Conservation (phyloP, 2,329 filamentous ascomycete species). For the Dendryphion nanum region DNA sequence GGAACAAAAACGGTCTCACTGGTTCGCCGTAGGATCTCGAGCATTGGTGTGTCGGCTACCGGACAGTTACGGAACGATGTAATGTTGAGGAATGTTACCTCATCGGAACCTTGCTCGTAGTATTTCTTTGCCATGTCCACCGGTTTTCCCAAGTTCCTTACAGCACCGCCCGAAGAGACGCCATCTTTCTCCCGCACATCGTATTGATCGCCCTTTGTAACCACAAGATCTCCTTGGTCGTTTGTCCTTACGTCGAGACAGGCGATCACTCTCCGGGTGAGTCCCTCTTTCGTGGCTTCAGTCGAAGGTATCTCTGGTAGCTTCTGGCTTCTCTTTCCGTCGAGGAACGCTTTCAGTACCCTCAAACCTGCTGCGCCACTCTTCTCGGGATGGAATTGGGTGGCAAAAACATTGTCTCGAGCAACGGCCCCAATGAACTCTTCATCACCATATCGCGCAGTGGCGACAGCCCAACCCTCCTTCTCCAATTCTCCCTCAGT, state of each 20-base stretch:
- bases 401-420: constrained; percentile 80
- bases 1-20: constrained; percentile 94
- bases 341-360: constrained; percentile 80
- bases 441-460: constrained; percentile 81
- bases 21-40: constrained; percentile 83
- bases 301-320: constrained; percentile 44
- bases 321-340: constrained; percentile 61
- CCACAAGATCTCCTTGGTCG: constrained; percentile 89
- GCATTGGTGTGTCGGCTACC: constrained; percentile 88
- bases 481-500: constrained; percentile 69
- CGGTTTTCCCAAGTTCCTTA: constrained; percentile 94
- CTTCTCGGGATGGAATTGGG: constrained; percentile 98
- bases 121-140: constrained; percentile 92
- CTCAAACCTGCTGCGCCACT: constrained; percentile 85
- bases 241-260: constrained; percentile 95
- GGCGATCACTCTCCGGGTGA: constrained; percentile 92
- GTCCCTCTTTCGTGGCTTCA: constrained; percentile 56
- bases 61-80: constrained; percentile 97
- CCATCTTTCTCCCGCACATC: constrained; percentile 87
- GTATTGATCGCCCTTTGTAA: constrained; percentile 98
- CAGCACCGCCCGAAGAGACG: constrained; percentile 56
- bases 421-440: constrained; percentile 90
- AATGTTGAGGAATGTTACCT: constrained; percentile 97
- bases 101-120: constrained; percentile 95
- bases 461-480: constrained; percentile 89